phyloP scores from a whole-genome alignment of 2,329 filamentous ascomycete genomes.

The Botrytis elliptica region DNA sequence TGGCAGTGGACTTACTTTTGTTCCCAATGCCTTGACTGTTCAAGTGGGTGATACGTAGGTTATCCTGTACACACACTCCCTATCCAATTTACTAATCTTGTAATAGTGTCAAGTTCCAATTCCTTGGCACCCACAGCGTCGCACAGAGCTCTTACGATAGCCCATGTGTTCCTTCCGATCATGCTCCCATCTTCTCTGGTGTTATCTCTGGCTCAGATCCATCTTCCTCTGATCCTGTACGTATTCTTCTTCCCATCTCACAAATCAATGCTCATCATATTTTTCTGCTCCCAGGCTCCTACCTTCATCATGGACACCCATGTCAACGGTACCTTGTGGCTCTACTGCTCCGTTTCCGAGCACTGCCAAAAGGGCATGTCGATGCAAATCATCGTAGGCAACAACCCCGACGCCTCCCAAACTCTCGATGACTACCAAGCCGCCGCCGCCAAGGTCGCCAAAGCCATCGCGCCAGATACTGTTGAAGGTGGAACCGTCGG shows the following conservation, averaged over 20 bases:
- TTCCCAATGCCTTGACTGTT: slow-evolving; percentile 64
- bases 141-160: slow-evolving; percentile 74
- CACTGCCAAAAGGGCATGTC: slow-evolving; percentile 61
- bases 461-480: neutral
- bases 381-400: slow-evolving; percentile 43
- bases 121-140: slow-evolving; percentile 68
- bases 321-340: slow-evolving; percentile 69
- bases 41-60: slow-evolving; percentile 49
- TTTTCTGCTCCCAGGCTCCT: slow-evolving; percentile 47
- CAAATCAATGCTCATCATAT: neutral
- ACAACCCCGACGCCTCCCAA: slow-evolving; percentile 25
- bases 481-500: neutral
- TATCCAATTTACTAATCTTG: slow-evolving; percentile 49
- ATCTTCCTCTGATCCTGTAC: neutral
- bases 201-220: slow-evolving; percentile 51
- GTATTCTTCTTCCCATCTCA: neutral
- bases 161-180: slow-evolving; percentile 64
- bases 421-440: slow-evolving; percentile 7
- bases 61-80: slow-evolving; percentile 57
- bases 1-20: slow-evolving; percentile 55
- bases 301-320: slow-evolving; percentile 71
- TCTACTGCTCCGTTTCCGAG: slow-evolving; percentile 71
- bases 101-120: slow-evolving; percentile 6
- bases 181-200: slow-evolving; percentile 58
- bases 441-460: neutral